These are phyloP conservation scores for Leptomonas pyrrhocoris DNA, from an alignment of 208 protist genomes.

Conservation along the genomic window DNA sequence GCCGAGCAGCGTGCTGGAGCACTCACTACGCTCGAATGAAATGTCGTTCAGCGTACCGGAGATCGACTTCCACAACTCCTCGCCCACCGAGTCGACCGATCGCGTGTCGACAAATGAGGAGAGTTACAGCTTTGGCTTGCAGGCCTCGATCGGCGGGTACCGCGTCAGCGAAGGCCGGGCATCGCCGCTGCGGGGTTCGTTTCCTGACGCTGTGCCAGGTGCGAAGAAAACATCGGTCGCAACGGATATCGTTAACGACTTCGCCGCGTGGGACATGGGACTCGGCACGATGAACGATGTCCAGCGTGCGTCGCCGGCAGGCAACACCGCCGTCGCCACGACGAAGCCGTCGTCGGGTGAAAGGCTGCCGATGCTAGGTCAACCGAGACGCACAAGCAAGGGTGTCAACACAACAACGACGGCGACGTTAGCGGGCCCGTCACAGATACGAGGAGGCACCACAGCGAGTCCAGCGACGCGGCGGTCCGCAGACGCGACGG, in stretches of 20 bases:
- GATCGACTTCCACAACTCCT: neutral
- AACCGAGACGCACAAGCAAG: too few species aligned
- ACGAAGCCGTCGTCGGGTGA: neutral
- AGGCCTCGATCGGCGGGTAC: too few species aligned
- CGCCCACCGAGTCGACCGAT: neutral
- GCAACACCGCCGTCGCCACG: neutral
- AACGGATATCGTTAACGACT: too few species aligned
- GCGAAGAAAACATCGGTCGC: too few species aligned
- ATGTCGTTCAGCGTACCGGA: constrained; percentile 13
- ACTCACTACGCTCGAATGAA: neutral
- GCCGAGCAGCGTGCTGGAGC: too few species aligned
- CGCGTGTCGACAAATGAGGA: neutral
- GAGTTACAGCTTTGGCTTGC: constrained; percentile 10
- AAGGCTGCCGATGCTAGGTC: neutral
- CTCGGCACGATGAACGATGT: constrained; percentile 8
- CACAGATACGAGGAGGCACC: neutral
- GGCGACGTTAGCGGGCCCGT: neutral
- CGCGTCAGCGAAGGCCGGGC: neutral
- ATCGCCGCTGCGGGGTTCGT: neutral
- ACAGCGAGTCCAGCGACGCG: neutral
- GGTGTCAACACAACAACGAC: neutral
- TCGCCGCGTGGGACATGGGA: constrained; percentile 12
- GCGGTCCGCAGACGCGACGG: neutral
- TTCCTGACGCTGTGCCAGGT: neutral
- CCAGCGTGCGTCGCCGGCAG: neutral